Evolutionary conservation across 768 basidiomycete species (phyloP).

Genomic region (Trametes cubensis): DNA sequence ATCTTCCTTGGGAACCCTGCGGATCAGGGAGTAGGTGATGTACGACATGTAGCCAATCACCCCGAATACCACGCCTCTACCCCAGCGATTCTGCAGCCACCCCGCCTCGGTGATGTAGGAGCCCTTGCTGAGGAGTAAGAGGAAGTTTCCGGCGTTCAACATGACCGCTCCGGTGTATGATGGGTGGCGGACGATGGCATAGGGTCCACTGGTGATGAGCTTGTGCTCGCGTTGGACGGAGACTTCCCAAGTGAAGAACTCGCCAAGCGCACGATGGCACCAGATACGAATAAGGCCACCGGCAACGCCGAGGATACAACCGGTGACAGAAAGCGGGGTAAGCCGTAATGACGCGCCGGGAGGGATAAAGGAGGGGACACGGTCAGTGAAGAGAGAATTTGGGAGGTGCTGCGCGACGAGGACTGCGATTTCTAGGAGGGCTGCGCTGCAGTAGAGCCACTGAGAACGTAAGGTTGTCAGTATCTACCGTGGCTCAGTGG

Average conservation of each 20-base stretch:
- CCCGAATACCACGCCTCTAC: no score
- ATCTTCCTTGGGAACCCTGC: constrained; percentile 15
- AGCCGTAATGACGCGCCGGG: background rate
- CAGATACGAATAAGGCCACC: constrained; percentile 4
- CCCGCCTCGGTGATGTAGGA: constrained; percentile 1
- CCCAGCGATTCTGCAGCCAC: background rate
- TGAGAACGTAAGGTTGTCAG: no score
- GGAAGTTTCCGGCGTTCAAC: background rate
- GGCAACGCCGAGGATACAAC: background rate
- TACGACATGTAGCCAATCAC: constrained; percentile 4
- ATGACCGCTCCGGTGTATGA: constrained; percentile 15
- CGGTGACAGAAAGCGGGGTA: background rate
- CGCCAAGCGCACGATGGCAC: constrained; percentile 18
- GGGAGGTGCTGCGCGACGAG: background rate
- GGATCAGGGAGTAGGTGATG: background rate
- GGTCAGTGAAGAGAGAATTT: background rate
- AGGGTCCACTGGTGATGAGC: constrained; percentile 21
- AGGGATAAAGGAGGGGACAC: background rate
- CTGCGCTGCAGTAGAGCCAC: no score
- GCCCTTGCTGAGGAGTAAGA: background rate
- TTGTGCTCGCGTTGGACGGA: constrained; percentile 17
- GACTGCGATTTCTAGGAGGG: background rate
- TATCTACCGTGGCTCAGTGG: no score
- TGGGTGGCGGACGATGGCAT: constrained; percentile 25
- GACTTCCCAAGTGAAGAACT: constrained; percentile 23